Percentiles rank a stretch among this genome's conserved stretches.
Evolutionary conservation across 2,329 filamentous ascomycete genomes (phyloP).

Genomic region (Sporothrix mexicana): DNA sequence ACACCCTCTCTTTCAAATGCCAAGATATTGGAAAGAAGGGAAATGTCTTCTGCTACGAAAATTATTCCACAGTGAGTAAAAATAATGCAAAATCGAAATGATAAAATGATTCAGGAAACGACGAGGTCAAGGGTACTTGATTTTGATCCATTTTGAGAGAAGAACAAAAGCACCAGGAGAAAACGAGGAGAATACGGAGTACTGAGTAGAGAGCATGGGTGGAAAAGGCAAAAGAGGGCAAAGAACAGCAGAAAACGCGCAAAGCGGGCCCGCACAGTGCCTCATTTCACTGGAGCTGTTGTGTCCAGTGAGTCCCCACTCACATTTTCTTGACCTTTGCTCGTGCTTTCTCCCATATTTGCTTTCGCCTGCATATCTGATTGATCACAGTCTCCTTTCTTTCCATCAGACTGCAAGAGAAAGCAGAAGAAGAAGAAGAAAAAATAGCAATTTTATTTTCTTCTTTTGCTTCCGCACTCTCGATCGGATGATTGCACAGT

Average conservation of each 20-base stretch:
- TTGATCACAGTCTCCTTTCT: background rate
- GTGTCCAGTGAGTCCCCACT: conserved; percentile 1
- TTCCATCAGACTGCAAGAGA: background rate
- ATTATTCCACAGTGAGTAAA: too few relatives aligned
- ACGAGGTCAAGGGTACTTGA: conserved; percentile 17
- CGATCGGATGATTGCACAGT: conserved; percentile 2
- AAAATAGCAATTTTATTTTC: conserved; percentile 17
- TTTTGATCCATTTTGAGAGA: background rate
- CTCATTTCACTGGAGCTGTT: background rate
- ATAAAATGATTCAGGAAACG: background rate
- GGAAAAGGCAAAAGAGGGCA: background rate
- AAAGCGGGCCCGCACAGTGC: conserved; percentile 27
- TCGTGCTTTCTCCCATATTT: background rate
- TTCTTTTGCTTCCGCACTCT: conserved; percentile 13
- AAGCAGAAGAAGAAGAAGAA: background rate
- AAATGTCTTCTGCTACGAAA: too few relatives aligned
- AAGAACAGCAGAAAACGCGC: conserved; percentile 25
- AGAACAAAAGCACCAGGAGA: background rate
- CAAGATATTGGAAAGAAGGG: too few relatives aligned
- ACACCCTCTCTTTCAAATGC: background rate
- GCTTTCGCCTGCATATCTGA: background rate
- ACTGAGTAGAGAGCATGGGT: background rate
- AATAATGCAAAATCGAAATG: too few relatives aligned
- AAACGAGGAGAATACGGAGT: background rate
- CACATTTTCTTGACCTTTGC: conserved; percentile 10